These are phyloP conservation scores for Leccinum disarticulatum DNA, from an alignment of 768 basidiomycete species.

Conservation along the genomic window DNA sequence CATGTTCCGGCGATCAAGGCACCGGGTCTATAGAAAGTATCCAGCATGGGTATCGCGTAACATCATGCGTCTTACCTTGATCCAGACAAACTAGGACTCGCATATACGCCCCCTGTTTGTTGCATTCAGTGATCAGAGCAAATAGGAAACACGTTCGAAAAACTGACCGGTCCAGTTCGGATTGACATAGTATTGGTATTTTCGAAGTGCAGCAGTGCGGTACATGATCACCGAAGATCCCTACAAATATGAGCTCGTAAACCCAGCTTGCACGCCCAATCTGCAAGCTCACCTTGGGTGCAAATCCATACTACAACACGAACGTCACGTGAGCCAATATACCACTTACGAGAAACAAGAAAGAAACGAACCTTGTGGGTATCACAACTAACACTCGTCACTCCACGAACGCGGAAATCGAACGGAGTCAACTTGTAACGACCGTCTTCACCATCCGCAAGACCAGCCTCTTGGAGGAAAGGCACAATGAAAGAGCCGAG, in stretches of 20 bases:
- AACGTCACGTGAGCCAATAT: slow-evolving; percentile 6
- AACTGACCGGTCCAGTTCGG: slow-evolving; percentile 72
- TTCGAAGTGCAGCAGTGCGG: slow-evolving; percentile 68
- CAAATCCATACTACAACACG: slow-evolving; percentile 76
- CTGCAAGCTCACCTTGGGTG: slow-evolving; percentile 68
- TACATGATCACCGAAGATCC: slow-evolving; percentile 97
- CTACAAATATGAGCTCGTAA: slow-evolving; percentile 35
- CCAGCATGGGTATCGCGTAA: background rate
- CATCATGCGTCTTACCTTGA: slow-evolving; percentile 59
- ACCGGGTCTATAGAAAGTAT: slow-evolving; percentile 60
- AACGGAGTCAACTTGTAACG: slow-evolving; percentile 64
- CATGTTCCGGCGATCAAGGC: slow-evolving; percentile 92
- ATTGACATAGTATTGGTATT: slow-evolving; percentile 84
- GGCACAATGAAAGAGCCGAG: slow-evolving; percentile 93
- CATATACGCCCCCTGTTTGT: slow-evolving; percentile 77
- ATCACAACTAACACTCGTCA: slow-evolving; percentile 95
- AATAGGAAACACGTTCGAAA: background rate
- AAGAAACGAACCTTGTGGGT: slow-evolving; percentile 72
- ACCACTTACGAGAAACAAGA: background rate
- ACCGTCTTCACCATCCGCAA: slow-evolving; percentile 57
- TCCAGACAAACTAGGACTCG: slow-evolving; percentile 84
- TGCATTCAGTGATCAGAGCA: background rate
- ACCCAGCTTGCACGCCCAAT: background rate
- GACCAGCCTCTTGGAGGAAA: slow-evolving; percentile 80
- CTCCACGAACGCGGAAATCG: slow-evolving; percentile 88